Evolutionary conservation across 2,329 filamentous ascomycete genomes (phyloP), one percentile per base, ranked within the genome.

Genomic region (Stenocarpella maydis): DNA sequence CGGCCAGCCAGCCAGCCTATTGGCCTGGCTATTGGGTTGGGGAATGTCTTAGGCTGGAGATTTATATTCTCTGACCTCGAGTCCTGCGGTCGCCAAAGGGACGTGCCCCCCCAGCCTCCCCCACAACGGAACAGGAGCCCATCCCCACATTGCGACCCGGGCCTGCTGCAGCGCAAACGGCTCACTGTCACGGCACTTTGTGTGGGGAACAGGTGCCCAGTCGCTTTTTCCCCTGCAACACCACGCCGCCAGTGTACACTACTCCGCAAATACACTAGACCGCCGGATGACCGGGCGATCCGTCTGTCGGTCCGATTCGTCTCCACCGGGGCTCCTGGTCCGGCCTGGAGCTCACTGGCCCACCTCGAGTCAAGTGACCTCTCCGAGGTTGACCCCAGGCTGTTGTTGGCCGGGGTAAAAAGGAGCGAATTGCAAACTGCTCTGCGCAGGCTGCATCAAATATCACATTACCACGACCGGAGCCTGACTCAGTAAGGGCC

Each of bases 251-350:
- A n/a, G n/a, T n/a, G n/a, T n/a, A n/a, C n/a, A n/a, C n/a, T n/a
- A n/a, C n/a, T n/a, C n/a, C n/a, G n/a, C n/a, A n/a, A n/a, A n/a
- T 61, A 61, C 47, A 61, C 9, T 7, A 49, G 41, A 47, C 41
- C 28, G 9, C 58, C 12, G 12, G 34, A 15, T 47, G 58, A 26
- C n/a, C 41, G 14, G 28, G 28, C 24, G 43, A 34, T 49, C 58
- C 58, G 58, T 49, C 28, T 63, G 58, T 63, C 58, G 58, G 58
- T 63, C 58, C 58, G 58, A 63, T 31, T 63, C 58, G 37, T 28
- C n/a, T n/a, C 43, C 17, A 55, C 12, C 53, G 39, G 53, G 19
- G 53, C n/a, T 24, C 41, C n/a, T 12, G 54, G 24, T 12, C 53
- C 6, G 26, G n/a, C 58, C 43, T 49, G 31, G 31, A 34, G 31